Percentiles rank a stretch among this genome's conserved stretches.
Conservation (phyloP, 164 flowering plant genomes). For the Brasenia schreberi region DNA sequence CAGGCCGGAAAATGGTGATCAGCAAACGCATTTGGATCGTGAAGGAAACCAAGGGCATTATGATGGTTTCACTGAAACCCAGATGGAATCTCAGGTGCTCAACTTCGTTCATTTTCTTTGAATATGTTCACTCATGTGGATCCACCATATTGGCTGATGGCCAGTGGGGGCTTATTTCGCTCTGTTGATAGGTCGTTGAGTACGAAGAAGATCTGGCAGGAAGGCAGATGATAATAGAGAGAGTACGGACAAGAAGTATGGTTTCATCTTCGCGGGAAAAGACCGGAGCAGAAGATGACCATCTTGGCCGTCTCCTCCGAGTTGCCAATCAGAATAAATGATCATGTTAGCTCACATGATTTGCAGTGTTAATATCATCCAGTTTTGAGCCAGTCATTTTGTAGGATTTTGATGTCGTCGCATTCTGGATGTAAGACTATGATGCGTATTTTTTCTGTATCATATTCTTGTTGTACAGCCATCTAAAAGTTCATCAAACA, state of each 20-base stretch:
- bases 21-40: slow-evolving; percentile 18
- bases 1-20: slow-evolving; percentile 36
- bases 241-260: slow-evolving; percentile 60
- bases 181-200: slow-evolving; percentile 59
- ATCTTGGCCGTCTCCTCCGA: not conserved
- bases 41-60: slow-evolving; percentile 20
- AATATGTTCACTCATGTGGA: not conserved
- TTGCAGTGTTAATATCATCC: too few relatives aligned
- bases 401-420: too few relatives aligned
- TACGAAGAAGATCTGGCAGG: slow-evolving; percentile 94
- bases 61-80: slow-evolving; percentile 89
- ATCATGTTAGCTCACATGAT: too few relatives aligned
- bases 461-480: too few relatives aligned
- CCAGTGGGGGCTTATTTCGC: not conserved
- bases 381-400: too few relatives aligned
- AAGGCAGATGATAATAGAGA: slow-evolving; percentile 85
- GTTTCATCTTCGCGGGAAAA: slow-evolving; percentile 12
- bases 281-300: not conserved
- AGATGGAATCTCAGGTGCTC: slow-evolving; percentile 90
- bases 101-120: not conserved
- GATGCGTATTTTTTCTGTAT: too few relatives aligned
- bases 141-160: not conserved
- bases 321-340: slow-evolving; percentile 2
- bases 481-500: too few relatives aligned
- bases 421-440: too few relatives aligned